Conservation (phyloP, 352 stramenopile genomes). For the Thraustochytrium sp. region DNA sequence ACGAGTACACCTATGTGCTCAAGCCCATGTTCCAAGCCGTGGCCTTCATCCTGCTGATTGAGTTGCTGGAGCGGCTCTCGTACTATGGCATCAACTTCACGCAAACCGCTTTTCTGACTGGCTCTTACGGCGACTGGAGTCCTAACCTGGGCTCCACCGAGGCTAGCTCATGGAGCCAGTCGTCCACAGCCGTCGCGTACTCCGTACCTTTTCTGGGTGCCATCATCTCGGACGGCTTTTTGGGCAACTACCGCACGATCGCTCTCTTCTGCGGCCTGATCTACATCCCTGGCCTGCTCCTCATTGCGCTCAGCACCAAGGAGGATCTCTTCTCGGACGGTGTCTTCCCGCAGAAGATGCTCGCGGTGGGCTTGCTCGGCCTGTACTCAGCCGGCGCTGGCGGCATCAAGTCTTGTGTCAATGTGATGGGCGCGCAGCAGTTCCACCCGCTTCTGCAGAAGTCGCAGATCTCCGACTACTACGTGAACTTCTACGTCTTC, state of each 20-base stretch:
- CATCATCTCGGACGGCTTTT: constrained; percentile 10
- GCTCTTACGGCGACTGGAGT: background rate
- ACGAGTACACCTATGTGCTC: constrained; percentile 48
- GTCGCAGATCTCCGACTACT: constrained; percentile 16
- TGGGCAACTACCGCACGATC: constrained; percentile 10
- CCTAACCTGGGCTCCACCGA: background rate
- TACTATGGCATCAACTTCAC: constrained; percentile 64
- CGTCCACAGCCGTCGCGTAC: background rate
- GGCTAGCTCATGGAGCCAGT: background rate
- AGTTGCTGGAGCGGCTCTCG: constrained; percentile 60
- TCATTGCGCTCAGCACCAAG: background rate
- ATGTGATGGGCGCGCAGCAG: constrained; percentile 43
- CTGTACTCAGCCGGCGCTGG: constrained; percentile 41
- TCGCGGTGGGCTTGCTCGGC: constrained; percentile 3
- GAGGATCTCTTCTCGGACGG: background rate
- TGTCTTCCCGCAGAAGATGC: constrained; percentile 8
- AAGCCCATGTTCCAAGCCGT: constrained; percentile 56
- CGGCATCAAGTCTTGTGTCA: constrained; percentile 44
- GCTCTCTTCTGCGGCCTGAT: background rate
- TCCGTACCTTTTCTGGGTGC: constrained; percentile 12
- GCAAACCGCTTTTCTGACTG: constrained; percentile 55
- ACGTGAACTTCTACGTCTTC: constrained; percentile 46
- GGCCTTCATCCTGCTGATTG: constrained; percentile 59
- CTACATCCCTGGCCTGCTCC: background rate
- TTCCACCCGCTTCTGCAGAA: constrained; percentile 45